Percentiles rank a stretch among this genome's conserved stretches.
phyloP scores from a whole-genome alignment of 495 filamentous ascomycete genomes.

The Aspergillus mulundensis region DNA sequence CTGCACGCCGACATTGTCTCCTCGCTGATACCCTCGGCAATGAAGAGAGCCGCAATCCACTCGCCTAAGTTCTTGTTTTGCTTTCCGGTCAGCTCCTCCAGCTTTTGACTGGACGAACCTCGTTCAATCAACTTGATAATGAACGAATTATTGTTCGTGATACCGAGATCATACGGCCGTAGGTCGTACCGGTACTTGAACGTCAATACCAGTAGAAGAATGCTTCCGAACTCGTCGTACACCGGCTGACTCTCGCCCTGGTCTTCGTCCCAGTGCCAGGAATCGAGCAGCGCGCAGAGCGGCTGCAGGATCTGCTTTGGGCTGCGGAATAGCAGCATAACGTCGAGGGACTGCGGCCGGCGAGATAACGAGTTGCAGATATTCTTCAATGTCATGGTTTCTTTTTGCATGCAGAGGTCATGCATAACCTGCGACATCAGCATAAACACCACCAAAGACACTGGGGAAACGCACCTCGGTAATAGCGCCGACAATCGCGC shows the following conservation, averaged over 20 bases:
- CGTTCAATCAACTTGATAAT: conserved; percentile 68
- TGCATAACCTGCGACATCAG: conserved; percentile 60
- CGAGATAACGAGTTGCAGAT: conserved; percentile 77
- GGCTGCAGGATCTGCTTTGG: conserved; percentile 73
- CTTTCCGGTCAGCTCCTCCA: conserved; percentile 64
- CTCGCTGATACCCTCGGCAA: conserved; percentile 76
- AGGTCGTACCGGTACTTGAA: conserved; percentile 83
- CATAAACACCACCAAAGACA: not conserved
- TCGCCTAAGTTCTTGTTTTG: conserved; percentile 72
- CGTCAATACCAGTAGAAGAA: conserved; percentile 76
- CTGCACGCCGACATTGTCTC: conserved; percentile 88
- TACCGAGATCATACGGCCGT: conserved; percentile 62
- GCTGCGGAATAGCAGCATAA: conserved; percentile 80
- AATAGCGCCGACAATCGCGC: conserved; percentile 78
- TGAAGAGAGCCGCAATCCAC: conserved; percentile 88
- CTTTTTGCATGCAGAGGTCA: conserved; percentile 72
- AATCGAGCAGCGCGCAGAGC: conserved; percentile 78
- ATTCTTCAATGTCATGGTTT: conserved; percentile 85
- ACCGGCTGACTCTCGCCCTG: conserved; percentile 92
- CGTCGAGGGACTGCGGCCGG: conserved; percentile 75
- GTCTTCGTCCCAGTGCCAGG: conserved; percentile 91
- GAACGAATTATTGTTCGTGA: conserved; percentile 61
- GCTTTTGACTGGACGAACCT: conserved; percentile 55
- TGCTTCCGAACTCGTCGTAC: conserved; percentile 92
- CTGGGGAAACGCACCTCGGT: conserved; percentile 57